Evolutionary conservation across 441 rosid species (phyloP).

Genomic region (Populus hybrid): DNA sequence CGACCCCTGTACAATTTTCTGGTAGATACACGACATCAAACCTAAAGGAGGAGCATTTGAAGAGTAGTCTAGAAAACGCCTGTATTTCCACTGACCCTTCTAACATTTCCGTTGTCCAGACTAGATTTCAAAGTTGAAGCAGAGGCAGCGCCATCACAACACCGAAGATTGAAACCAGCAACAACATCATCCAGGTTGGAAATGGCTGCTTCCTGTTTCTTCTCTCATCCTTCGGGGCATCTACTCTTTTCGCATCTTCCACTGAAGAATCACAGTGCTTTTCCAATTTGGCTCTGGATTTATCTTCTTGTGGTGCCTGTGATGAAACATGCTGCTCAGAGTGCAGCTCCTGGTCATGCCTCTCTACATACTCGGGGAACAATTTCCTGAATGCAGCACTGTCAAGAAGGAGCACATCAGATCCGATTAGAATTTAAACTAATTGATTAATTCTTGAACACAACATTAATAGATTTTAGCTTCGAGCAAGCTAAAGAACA

Average conservation of each 20-base stretch:
- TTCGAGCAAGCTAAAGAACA: background rate
- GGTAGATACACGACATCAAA: slow-evolving; percentile 21
- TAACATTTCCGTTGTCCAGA: slow-evolving; percentile 11
- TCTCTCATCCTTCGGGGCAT: slow-evolving; percentile 29
- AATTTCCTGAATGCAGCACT: slow-evolving; percentile 83
- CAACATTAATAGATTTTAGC: background rate
- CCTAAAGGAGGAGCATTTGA: slow-evolving; percentile 18
- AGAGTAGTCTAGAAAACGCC: slow-evolving; percentile 13
- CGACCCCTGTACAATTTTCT: slow-evolving; percentile 31
- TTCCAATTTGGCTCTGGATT: slow-evolving; percentile 28
- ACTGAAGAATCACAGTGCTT: slow-evolving; percentile 30
- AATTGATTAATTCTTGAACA: background rate
- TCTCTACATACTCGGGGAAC: slow-evolving; percentile 91
- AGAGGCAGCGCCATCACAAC: slow-evolving; percentile 92
- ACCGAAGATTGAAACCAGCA: slow-evolving; percentile 84
- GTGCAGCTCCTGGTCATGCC: slow-evolving; percentile 58
- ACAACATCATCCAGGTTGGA: slow-evolving; percentile 80
- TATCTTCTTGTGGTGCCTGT: slow-evolving; percentile 41
- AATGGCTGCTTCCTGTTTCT: slow-evolving; percentile 58
- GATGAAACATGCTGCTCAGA: slow-evolving; percentile 43
- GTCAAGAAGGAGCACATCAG: slow-evolving; percentile 16
- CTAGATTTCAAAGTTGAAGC: slow-evolving; percentile 68
- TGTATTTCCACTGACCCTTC: slow-evolving; percentile 22
- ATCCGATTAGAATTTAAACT: background rate
- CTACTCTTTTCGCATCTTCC: slow-evolving; percentile 27